These are phyloP conservation scores for Licmophora abbreviata DNA, from an alignment of 108 stramenopile genomes.

Conservation along the genomic window DNA sequence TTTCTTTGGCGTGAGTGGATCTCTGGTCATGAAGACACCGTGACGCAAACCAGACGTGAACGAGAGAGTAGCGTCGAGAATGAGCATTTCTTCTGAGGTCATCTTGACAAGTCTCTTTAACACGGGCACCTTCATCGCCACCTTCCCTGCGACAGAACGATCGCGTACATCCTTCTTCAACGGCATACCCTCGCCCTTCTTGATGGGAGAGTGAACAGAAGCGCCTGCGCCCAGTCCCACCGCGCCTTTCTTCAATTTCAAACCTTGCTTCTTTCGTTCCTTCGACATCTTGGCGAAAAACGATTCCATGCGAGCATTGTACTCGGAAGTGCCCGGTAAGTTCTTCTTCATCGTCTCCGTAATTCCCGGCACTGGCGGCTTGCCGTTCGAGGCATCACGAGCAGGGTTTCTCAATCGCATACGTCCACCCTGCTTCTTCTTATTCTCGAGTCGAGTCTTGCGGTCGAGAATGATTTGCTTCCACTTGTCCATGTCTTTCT, in stretches of 20 bases:
- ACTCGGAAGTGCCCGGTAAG: conserved; percentile 29
- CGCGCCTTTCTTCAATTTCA: background rate
- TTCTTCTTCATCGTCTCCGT: conserved; percentile 26
- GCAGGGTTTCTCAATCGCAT: background rate
- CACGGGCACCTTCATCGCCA: conserved; percentile 14
- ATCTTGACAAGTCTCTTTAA: conserved; percentile 14
- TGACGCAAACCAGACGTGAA: conserved; percentile 45
- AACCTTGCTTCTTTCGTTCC: conserved; percentile 3
- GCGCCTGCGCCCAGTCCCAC: background rate
- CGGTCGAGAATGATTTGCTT: background rate
- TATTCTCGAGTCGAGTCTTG: background rate
- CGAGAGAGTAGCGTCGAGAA: conserved; percentile 55
- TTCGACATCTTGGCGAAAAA: conserved; percentile 10
- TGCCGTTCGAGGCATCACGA: background rate
- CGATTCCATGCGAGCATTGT: conserved; percentile 2
- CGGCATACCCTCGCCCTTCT: conserved; percentile 16
- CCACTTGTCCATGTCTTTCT: background rate
- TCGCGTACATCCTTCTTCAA: conserved; percentile 23
- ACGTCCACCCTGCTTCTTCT: background rate
- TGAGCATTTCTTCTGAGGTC: conserved; percentile 43
- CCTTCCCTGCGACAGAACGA: conserved; percentile 1
- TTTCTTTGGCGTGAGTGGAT: conserved; percentile 23
- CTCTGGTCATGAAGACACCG: conserved; percentile 29
- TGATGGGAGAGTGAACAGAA: conserved; percentile 1
- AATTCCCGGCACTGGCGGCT: too few relatives aligned